Evolutionary conservation across 2,329 filamentous ascomycete genomes (phyloP), one percentile per base, ranked within the genome.

Genomic region (Fusarium coffeatum): DNA sequence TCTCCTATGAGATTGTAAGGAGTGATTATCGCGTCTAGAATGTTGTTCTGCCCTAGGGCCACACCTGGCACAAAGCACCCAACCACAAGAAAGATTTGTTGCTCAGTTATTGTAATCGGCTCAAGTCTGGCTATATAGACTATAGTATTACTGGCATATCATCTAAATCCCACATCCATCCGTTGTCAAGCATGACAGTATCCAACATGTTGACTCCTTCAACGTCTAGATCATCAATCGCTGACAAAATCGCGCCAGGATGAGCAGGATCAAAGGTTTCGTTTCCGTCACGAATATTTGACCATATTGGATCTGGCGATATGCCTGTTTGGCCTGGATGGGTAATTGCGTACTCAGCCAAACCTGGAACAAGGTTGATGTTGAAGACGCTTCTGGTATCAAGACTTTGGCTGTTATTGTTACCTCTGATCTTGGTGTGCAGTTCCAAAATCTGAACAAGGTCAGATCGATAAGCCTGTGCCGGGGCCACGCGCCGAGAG

Each of bases 291-390:
- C 51, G 50, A 37, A 72, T 60, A 8, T 46, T 54, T 25, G 69
- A 68, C 69, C 69, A 72, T 4, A 72, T 28, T 25, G 69, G 66
- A n/a, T 72, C 69, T 15, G 63, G 69, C 2, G 66, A 62, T 25
- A 62, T 55, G 2, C 25, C 63, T 4, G 42, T 50, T 37, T 59
- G 66, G 3, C 41, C 34, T 10, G 62, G 43, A 2, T 67, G 59
- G 18, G 51, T 23, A 2, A 66, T 65, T 8, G 69, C 69, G 27
- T 55, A 69, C 22, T 48, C 57, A n/a, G 54, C 47, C 6, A 69
- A 28, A 5, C 58, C 50, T 2, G 46, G 59, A 18, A 40, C 32
- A 12, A 48, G 43, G 5, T 22, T 46, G n/a, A 41, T 5, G 15
- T 61, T 37, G 10, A 55, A 51, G 2, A 12, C 10, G 2, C 43